A percentile compares a stretch with the other conserved stretches of the same genome.
Conservation (phyloP, 768 basidiomycete genomes). For the Xerocomellus intermedius region DNA sequence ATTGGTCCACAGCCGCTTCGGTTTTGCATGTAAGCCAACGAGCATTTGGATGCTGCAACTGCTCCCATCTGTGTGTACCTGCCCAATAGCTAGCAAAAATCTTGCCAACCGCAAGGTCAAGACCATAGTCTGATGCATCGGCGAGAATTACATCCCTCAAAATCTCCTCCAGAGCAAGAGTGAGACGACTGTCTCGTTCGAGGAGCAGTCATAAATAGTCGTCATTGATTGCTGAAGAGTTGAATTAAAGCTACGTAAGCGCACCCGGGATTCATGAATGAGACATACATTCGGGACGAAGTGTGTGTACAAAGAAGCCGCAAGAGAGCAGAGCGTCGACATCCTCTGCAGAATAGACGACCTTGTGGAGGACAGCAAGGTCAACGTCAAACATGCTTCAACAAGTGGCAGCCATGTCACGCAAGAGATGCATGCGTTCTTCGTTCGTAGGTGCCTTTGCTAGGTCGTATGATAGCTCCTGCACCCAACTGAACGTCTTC, state of each 20-base stretch:
- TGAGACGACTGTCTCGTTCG: neutral
- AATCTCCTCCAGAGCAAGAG: neutral
- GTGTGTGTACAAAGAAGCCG: neutral
- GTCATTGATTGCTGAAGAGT: neutral
- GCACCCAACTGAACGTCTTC: neutral
- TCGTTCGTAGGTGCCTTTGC: neutral
- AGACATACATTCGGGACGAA: neutral
- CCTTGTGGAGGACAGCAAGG: neutral
- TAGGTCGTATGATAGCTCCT: neutral
- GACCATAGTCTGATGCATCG: neutral
- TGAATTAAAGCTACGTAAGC: too few species aligned
- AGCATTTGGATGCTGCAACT: neutral
- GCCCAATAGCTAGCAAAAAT: neutral
- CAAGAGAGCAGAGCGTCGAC: neutral
- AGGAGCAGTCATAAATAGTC: neutral
- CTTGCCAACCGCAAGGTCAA: neutral
- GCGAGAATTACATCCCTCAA: neutral
- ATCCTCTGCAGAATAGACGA: neutral
- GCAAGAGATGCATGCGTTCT: neutral
- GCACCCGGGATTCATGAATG: neutral
- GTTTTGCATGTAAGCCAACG: neutral
- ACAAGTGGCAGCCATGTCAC: neutral
- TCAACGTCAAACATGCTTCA: neutral
- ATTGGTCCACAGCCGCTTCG: neutral
- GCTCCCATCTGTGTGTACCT: neutral